These are phyloP conservation scores for Croton laevigatus DNA, from an alignment of 441 rosid species.

Conservation along the genomic window DNA sequence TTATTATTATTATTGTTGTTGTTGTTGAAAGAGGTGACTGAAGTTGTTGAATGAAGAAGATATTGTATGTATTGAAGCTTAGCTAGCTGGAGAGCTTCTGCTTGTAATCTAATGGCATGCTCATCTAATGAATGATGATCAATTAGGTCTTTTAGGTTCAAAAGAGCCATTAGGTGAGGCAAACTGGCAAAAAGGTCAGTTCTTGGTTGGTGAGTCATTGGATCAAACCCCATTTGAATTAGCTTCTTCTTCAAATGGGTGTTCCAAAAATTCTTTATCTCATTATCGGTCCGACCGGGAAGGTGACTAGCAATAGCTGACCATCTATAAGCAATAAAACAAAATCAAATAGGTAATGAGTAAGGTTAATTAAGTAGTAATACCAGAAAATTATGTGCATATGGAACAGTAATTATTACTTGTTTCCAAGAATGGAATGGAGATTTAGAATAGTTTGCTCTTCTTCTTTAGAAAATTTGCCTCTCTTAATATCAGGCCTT, in stretches of 20 bases:
- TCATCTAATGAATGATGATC: conserved; percentile 42
- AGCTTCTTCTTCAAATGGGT: conserved; percentile 85
- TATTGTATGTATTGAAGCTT: conserved; percentile 54
- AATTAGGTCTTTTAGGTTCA: conserved; percentile 53
- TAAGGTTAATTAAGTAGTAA: neutral
- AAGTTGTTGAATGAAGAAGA: conserved; percentile 46
- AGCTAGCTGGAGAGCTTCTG: conserved; percentile 62
- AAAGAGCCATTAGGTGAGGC: conserved; percentile 72
- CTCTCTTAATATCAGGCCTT: conserved; percentile 90
- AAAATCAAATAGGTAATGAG: neutral
- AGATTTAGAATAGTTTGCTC: conserved; percentile 82
- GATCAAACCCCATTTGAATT: conserved; percentile 89
- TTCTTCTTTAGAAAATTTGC: conserved; percentile 81
- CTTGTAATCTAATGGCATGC: conserved; percentile 50
- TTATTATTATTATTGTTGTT: neutral
- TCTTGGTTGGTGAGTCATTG: conserved; percentile 84
- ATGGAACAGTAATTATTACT: conserved; percentile 30
- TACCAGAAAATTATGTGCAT: too few species aligned
- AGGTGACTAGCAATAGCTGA: conserved; percentile 79
- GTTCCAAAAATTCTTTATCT: conserved; percentile 86
- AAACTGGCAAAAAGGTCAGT: conserved; percentile 69
- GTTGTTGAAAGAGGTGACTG: conserved; percentile 19
- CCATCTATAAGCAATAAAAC: conserved; percentile 47
- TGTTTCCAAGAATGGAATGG: conserved; percentile 86
- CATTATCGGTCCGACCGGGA: conserved; percentile 81